A percentile compares a stretch with the other conserved stretches of the same genome.
These are phyloP conservation scores for Sherardia arvensis DNA, from an alignment of 257 asterid species.

Conservation along the genomic window DNA sequence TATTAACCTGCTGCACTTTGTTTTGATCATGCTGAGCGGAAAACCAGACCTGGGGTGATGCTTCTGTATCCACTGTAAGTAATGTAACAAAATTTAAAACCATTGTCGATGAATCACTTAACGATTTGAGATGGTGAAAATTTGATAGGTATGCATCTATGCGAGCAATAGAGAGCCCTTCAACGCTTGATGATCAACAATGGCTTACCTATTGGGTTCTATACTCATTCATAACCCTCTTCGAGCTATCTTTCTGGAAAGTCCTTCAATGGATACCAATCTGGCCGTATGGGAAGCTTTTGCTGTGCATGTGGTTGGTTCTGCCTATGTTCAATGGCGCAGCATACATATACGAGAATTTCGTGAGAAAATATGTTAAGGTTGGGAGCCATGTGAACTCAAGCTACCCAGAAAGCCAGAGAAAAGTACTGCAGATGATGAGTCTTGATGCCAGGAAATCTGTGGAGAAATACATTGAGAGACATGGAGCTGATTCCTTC, in stretches of 20 bases:
- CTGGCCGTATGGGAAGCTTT: constrained; percentile 75
- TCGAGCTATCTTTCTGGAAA: constrained; percentile 79
- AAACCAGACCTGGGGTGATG: constrained; percentile 77
- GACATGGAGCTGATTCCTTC: constrained; percentile 63
- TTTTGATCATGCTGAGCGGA: constrained; percentile 8
- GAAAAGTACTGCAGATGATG: constrained; percentile 82
- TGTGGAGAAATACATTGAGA: constrained; percentile 63
- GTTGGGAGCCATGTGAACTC: constrained; percentile 48
- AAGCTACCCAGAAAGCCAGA: constrained; percentile 41
- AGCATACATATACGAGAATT: constrained; percentile 52
- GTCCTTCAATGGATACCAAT: constrained; percentile 90
- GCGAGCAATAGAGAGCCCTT: constrained; percentile 88
- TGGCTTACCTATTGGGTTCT: constrained; percentile 94
- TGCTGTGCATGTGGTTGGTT: constrained; percentile 42
- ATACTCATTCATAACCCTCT: constrained; percentile 59
- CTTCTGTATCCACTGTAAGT: constrained; percentile 90
- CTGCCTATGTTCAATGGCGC: constrained; percentile 43
- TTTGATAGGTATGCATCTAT: constrained; percentile 61
- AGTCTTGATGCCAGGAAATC: constrained; percentile 76
- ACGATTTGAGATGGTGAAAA: background rate
- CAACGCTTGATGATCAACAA: constrained; percentile 81
- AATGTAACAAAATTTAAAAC: background rate
- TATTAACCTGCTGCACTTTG: background rate
- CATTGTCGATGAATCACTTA: background rate
- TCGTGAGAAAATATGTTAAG: constrained; percentile 51